These are phyloP conservation scores for Mucor mucedo DNA, from an alignment of 371 early-diverging fungal species.

Conservation along the genomic window DNA sequence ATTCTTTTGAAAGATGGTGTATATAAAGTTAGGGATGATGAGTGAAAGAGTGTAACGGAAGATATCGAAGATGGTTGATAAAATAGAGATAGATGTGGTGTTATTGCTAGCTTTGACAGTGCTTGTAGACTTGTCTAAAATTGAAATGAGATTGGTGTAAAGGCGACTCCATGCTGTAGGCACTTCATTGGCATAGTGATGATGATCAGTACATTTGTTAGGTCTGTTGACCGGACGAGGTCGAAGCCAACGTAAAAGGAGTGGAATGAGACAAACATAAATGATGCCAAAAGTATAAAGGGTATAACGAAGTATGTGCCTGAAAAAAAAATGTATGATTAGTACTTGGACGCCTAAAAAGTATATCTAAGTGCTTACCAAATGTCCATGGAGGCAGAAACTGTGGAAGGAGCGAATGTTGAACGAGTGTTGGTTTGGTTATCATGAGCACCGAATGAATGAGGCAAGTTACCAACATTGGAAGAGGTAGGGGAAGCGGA, in stretches of 20 bases:
- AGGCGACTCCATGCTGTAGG: slow-evolving; percentile 35
- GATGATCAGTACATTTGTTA: slow-evolving; percentile 28
- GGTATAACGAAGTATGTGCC: slow-evolving; percentile 26
- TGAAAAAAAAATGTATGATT: slow-evolving; percentile 6
- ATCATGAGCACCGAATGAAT: slow-evolving; percentile 11
- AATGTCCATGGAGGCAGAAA: slow-evolving; percentile 8
- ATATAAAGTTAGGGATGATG: slow-evolving; percentile 11
- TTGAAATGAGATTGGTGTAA: slow-evolving; percentile 19
- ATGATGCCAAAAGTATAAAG: slow-evolving; percentile 33
- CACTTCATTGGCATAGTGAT: slow-evolving; percentile 41
- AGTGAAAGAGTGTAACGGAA: slow-evolving; percentile 16
- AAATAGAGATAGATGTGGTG: slow-evolving; percentile 4
- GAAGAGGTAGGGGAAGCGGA: slow-evolving; percentile 33
- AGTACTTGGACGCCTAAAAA: neutral
- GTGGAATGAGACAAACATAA: slow-evolving; percentile 35
- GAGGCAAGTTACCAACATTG: neutral
- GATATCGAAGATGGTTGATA: slow-evolving; percentile 14
- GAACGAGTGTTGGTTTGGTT: slow-evolving; percentile 3
- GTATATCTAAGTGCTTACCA: slow-evolving; percentile 4
- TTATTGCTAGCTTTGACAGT: slow-evolving; percentile 3
- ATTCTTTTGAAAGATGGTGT: slow-evolving; percentile 19
- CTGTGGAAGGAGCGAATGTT: slow-evolving; percentile 2
- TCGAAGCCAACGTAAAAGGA: slow-evolving; percentile 31
- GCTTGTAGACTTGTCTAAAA: slow-evolving; percentile 10
- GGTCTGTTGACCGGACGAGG: slow-evolving; percentile 23